Conservation (phyloP, 2,329 filamentous ascomycete species). For the Eutypa lata region DNA sequence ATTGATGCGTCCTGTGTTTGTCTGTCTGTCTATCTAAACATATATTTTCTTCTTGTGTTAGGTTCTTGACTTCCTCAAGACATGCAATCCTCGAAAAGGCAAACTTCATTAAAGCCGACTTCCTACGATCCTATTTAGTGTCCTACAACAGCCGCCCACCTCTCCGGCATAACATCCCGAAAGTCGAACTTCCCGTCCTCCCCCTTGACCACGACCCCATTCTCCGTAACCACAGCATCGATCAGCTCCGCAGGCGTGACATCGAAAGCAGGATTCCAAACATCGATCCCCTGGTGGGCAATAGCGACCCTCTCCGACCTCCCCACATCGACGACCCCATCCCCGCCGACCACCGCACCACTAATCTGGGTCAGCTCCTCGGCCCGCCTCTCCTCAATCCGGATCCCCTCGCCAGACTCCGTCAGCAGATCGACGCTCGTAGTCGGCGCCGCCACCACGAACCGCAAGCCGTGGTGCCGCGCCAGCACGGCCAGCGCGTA, state of each 20-base stretch:
- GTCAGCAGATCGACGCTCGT: slow-evolving; percentile 91
- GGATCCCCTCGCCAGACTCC: slow-evolving; percentile 71
- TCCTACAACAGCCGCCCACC: slow-evolving; percentile 43
- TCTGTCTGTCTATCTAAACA: too few relatives aligned
- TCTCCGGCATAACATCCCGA: slow-evolving; percentile 51
- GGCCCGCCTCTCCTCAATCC: slow-evolving; percentile 82
- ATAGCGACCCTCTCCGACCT: slow-evolving; percentile 72
- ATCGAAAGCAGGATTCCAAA: slow-evolving; percentile 98
- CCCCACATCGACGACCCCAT: slow-evolving; percentile 61
- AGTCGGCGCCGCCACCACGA: slow-evolving; percentile 89
- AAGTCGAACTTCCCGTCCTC: slow-evolving; percentile 68
- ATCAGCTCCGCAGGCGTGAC: slow-evolving; percentile 87
- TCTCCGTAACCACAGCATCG: slow-evolving; percentile 91
- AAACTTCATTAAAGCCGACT: too few relatives aligned
- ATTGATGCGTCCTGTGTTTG: too few relatives aligned
- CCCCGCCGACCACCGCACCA: slow-evolving; percentile 66
- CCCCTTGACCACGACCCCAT: slow-evolving; percentile 79
- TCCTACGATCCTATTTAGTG: not conserved
- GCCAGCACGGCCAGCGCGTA: slow-evolving; percentile 92
- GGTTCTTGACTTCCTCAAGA: too few relatives aligned
- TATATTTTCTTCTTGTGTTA: too few relatives aligned
- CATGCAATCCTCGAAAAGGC: too few relatives aligned
- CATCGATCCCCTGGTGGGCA: slow-evolving; percentile 71
- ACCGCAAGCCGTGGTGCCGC: slow-evolving; percentile 83
- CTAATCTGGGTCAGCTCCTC: slow-evolving; percentile 83